Percentiles rank a stretch among this genome's conserved stretches.
Conservation (phyloP, 192 early-diverging fungal species). For the Rhizoclosmatium globosum region DNA sequence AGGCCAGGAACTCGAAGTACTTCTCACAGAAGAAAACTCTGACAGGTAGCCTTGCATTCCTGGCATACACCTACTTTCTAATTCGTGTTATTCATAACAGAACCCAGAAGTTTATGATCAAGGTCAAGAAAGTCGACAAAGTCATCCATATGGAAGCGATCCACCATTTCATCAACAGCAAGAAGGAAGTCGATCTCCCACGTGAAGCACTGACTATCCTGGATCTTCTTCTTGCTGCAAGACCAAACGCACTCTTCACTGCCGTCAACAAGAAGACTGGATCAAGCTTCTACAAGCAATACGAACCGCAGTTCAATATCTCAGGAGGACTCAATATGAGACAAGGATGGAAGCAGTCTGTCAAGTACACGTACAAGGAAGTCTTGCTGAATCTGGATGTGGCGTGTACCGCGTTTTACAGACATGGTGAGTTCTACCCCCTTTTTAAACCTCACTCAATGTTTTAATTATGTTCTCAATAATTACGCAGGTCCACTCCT, state of each 20-base stretch:
- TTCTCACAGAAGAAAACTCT: neutral
- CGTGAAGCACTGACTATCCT: conserved; percentile 36
- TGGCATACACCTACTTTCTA: no score
- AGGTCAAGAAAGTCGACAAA: conserved; percentile 19
- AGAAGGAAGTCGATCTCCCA: conserved; percentile 19
- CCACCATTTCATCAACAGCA: conserved; percentile 25
- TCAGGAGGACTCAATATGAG: conserved; percentile 17
- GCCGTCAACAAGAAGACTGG: conserved; percentile 28
- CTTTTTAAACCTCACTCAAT: neutral
- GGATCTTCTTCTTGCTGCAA: conserved; percentile 17
- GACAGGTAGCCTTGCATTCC: neutral
- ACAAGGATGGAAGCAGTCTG: conserved; percentile 41
- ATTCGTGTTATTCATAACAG: neutral
- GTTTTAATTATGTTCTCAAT: neutral
- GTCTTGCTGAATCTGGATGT: conserved; percentile 38
- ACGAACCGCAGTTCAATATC: conserved; percentile 34
- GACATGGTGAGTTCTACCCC: neutral
- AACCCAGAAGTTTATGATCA: conserved; percentile 16
- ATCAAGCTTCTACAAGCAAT: conserved; percentile 27
- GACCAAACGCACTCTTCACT: conserved; percentile 35
- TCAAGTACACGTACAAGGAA: conserved; percentile 34
- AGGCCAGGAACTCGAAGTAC: neutral
- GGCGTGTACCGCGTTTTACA: conserved; percentile 27
- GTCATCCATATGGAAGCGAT: conserved; percentile 34
- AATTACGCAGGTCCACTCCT: conserved; percentile 22